A percentile compares a stretch with the other conserved stretches of the same genome.
phyloP scores from a whole-genome alignment of 106 monocot genomes.

The Dioscorea alata region DNA sequence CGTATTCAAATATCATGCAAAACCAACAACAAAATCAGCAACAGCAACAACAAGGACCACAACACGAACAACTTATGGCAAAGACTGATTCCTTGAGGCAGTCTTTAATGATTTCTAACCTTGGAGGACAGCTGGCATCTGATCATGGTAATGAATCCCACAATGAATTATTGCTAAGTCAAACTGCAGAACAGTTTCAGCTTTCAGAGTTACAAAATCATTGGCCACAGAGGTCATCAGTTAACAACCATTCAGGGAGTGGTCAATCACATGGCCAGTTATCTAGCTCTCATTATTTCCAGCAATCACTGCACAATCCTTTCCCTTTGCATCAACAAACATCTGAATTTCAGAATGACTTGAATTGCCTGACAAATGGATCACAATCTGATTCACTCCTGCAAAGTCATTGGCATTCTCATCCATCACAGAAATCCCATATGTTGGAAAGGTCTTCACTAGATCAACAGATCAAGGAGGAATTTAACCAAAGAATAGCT shows the following conservation, averaged over 20 bases:
- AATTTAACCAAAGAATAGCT: slow-evolving; percentile 42
- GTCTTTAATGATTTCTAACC: slow-evolving; percentile 27
- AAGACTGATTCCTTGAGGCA: slow-evolving; percentile 34
- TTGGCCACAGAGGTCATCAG: slow-evolving; percentile 34
- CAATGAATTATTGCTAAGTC: slow-evolving; percentile 34
- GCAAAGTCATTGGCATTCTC: slow-evolving; percentile 48
- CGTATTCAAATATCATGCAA: slow-evolving; percentile 37
- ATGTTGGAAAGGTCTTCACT: slow-evolving; percentile 25
- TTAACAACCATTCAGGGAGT: slow-evolving; percentile 24
- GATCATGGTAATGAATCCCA: slow-evolving; percentile 38
- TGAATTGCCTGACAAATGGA: slow-evolving; percentile 33
- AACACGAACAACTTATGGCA: slow-evolving; percentile 34
- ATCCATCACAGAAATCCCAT: slow-evolving; percentile 29
- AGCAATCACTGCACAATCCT: slow-evolving; percentile 32
- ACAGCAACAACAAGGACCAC: slow-evolving; percentile 26
- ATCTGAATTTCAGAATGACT: slow-evolving; percentile 44
- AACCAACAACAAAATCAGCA: slow-evolving; percentile 31
- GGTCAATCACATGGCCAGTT: slow-evolving; percentile 33
- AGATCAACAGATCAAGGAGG: slow-evolving; percentile 45
- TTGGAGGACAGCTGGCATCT: slow-evolving; percentile 34
- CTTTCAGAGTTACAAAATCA: slow-evolving; percentile 42
- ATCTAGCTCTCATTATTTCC: slow-evolving; percentile 39
- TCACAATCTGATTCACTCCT: slow-evolving; percentile 34
- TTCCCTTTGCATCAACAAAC: slow-evolving; percentile 14
- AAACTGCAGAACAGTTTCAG: slow-evolving; percentile 38